Conservation (phyloP, 352 stramenopile species). For the Pythium graminicola region DNA sequence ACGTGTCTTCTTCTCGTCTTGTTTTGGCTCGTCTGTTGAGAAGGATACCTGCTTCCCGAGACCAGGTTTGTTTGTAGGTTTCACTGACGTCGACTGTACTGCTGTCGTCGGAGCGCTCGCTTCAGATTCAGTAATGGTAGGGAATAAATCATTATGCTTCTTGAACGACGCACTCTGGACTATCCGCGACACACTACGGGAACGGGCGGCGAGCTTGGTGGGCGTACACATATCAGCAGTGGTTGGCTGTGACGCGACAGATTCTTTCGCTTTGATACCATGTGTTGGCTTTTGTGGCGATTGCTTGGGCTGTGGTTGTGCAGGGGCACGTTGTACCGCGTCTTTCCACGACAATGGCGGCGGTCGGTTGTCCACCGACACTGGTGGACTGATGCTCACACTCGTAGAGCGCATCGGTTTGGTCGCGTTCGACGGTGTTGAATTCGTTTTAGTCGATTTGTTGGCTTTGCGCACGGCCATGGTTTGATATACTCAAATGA, state of each 20-base stretch:
- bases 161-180: conserved; percentile 28
- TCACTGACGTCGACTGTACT: background rate
- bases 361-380: conserved; percentile 4
- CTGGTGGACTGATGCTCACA: conserved; percentile 8
- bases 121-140: background rate
- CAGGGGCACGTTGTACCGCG: conserved; percentile 26
- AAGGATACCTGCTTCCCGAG: conserved; percentile 25
- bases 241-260: background rate
- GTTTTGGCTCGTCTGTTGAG: conserved; percentile 2
- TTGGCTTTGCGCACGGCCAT: conserved; percentile 11
- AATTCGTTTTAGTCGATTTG: conserved; percentile 6
- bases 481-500: background rate
- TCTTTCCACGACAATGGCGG: conserved; percentile 37
- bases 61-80: conserved; percentile 7
- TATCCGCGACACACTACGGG: conserved; percentile 31
- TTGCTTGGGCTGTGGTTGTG: conserved; percentile 11
- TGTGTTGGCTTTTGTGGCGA: conserved; percentile 5
- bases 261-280: conserved; percentile 6
- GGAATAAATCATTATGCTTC: conserved; percentile 24
- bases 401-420: conserved; percentile 10
- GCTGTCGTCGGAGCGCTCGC: background rate
- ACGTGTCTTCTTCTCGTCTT: conserved; percentile 15
- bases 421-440: background rate
- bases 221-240: conserved; percentile 17
- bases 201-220: conserved; percentile 28